phyloP scores from a whole-genome alignment of 768 basidiomycete species.

The Collybia sp. region DNA sequence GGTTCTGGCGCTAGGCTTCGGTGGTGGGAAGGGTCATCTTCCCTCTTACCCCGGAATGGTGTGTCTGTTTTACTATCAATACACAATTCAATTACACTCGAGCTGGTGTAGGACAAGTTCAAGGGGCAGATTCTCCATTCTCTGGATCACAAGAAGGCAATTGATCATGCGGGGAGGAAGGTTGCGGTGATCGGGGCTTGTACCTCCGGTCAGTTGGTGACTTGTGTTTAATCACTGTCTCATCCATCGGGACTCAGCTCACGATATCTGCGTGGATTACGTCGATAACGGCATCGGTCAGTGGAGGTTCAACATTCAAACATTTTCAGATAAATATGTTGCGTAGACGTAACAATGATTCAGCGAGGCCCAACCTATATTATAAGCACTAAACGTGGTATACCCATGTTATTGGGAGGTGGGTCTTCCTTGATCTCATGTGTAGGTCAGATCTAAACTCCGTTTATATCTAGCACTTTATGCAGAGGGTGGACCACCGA shows the following conservation, averaged over 20 bases:
- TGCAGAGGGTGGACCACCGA: conserved; percentile 38
- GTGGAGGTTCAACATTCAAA: not conserved
- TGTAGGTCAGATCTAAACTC: not conserved
- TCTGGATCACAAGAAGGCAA: conserved; percentile 33
- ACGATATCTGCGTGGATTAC: conserved; percentile 19
- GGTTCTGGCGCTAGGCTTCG: not conserved
- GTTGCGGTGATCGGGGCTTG: conserved; percentile 58
- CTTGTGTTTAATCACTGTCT: not conserved
- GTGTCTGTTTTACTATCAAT: not conserved
- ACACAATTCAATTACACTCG: not conserved
- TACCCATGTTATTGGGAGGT: conserved; percentile 21
- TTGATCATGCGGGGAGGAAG: conserved; percentile 46
- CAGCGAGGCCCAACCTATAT: conserved; percentile 53
- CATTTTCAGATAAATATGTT: not conserved
- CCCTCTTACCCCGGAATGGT: conserved; percentile 1
- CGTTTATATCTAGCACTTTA: conserved; percentile 23
- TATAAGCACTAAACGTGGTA: conserved; percentile 38
- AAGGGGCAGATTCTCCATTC: conserved; percentile 48
- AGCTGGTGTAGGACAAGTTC: conserved; percentile 24
- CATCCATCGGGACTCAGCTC: conserved; percentile 12
- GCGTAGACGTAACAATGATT: conserved; percentile 38
- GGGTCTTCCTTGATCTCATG: not conserved
- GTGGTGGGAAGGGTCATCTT: not conserved
- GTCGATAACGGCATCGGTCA: conserved; percentile 7
- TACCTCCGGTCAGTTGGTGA: conserved; percentile 32